phyloP scores from a whole-genome alignment of 208 protist genomes.

The Trypanosoma congolense region DNA sequence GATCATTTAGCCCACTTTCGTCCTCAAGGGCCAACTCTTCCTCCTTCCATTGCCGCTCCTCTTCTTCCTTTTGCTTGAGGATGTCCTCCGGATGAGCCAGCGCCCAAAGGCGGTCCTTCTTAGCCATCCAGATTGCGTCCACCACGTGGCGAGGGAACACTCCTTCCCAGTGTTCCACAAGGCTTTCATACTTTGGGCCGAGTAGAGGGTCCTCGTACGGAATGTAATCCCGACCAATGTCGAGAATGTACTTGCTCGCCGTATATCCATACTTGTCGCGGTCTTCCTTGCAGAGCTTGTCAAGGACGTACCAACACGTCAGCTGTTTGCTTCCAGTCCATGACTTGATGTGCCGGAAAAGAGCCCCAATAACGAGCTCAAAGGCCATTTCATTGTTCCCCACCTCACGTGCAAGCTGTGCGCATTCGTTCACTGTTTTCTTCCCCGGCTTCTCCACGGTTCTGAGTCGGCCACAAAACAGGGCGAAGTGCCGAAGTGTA shows the following conservation, averaged over 20 bases:
- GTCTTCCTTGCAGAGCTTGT: conserved; percentile 87
- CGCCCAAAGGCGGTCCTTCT: conserved; percentile 84
- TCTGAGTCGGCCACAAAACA: conserved; percentile 71
- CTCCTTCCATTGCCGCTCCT: conserved; percentile 74
- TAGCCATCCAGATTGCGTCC: conserved; percentile 79
- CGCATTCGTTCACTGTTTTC: conserved; percentile 49
- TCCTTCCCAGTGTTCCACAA: conserved; percentile 87
- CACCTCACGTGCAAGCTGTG: conserved; percentile 60
- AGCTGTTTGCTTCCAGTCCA: conserved; percentile 82
- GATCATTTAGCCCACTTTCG: conserved; percentile 86
- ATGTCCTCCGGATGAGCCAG: conserved; percentile 70
- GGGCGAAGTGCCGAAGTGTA: conserved; percentile 66
- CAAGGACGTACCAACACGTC: conserved; percentile 87
- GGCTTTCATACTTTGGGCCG: conserved; percentile 78
- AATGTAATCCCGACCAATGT: conserved; percentile 85
- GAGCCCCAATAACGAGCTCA: conserved; percentile 79
- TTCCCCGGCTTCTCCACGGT: conserved; percentile 71
- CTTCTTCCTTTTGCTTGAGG: conserved; percentile 47
- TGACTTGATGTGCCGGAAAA: conserved; percentile 88
- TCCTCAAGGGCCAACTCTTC: conserved; percentile 75
- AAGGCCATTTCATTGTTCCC: conserved; percentile 62
- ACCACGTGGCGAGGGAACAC: conserved; percentile 87
- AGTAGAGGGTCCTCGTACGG: conserved; percentile 82
- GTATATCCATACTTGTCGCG: conserved; percentile 82
- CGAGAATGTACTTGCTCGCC: conserved; percentile 82